Percentiles rank a stretch among this genome's conserved stretches.
These are phyloP conservation scores for Turnera subulata DNA, from an alignment of 345 rosid genomes.

Conservation along the genomic window DNA sequence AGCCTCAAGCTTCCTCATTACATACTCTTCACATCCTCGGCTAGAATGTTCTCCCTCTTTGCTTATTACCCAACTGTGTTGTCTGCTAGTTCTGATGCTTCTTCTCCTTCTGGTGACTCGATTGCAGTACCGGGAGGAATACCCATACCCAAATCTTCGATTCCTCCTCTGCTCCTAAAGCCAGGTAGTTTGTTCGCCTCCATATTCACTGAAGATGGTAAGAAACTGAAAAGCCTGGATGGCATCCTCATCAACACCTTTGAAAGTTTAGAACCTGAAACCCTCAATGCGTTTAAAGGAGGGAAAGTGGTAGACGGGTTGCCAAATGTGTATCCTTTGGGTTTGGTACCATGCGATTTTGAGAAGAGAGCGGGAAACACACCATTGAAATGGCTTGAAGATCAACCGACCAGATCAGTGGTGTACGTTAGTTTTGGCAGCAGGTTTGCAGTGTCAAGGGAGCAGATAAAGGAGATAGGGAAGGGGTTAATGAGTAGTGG, in stretches of 20 bases:
- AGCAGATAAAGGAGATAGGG: constrained; percentile 40
- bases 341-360: constrained; percentile 22
- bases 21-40: constrained; percentile 26
- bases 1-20: constrained; percentile 26
- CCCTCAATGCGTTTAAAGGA: constrained; percentile 17
- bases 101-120: constrained; percentile 6
- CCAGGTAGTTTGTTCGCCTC: constrained; percentile 14
- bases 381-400: constrained; percentile 32
- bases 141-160: constrained; percentile 23
- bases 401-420: constrained; percentile 32
- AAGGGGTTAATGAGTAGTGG: constrained; percentile 32
- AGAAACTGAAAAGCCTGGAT: constrained; percentile 4
- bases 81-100: constrained; percentile 1
- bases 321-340: constrained; percentile 29
- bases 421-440: constrained; percentile 48
- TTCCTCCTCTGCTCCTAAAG: constrained; percentile 29
- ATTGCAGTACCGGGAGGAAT: constrained; percentile 32
- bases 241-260: constrained; percentile 39
- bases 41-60: constrained; percentile 22
- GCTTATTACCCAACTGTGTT: constrained; percentile 3
- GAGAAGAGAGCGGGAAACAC: constrained; percentile 3
- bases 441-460: constrained; percentile 26
- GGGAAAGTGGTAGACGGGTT: constrained; percentile 9
- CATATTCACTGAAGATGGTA: constrained; percentile 4
- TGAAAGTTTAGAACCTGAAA: constrained; percentile 29